Evolutionary conservation across 1,139 yeast species (phyloP).

Genomic region (Eremothecium cymbalariae): DNA sequence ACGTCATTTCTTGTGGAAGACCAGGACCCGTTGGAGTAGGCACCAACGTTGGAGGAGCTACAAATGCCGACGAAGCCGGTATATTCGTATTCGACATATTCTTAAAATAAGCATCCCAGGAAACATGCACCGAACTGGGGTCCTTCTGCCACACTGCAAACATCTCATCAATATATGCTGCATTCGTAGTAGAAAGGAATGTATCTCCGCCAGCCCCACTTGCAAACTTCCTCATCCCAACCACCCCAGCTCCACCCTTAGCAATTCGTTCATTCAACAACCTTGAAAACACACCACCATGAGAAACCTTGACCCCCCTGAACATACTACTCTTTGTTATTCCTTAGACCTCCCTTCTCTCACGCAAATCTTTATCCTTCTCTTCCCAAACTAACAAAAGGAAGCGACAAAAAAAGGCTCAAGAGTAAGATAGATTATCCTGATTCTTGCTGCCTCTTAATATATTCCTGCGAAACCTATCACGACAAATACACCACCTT

Average conservation of each 20-base stretch:
- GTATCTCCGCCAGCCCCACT: constrained; percentile 39
- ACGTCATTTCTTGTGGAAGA: constrained; percentile 42
- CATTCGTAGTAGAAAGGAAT: constrained; percentile 77
- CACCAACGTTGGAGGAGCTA: constrained; percentile 84
- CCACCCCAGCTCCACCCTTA: too few relatives aligned
- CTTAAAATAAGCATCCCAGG: constrained; percentile 94
- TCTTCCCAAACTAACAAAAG: too few relatives aligned
- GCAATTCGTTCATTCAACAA: too few relatives aligned
- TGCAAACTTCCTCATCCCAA: too few relatives aligned
- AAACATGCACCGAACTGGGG: constrained; percentile 83
- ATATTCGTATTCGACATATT: constrained; percentile 67
- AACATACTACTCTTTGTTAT: constrained; percentile 4
- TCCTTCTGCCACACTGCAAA: constrained; percentile 89
- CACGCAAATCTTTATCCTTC: too few relatives aligned
- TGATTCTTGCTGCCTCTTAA: too few relatives aligned
- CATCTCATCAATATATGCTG: constrained; percentile 96
- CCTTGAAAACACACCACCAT: constrained; percentile 7
- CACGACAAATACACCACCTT: too few relatives aligned
- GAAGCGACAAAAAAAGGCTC: too few relatives aligned
- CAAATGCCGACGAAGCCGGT: constrained; percentile 69
- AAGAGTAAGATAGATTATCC: too few relatives aligned
- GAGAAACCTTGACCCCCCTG: constrained; percentile 8
- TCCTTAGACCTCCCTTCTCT: background rate
- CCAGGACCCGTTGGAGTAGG: constrained; percentile 57
- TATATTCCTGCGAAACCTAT: too few relatives aligned